These are phyloP conservation scores for Xerophyta viscosa DNA, from an alignment of 106 monocot genomes.

Conservation along the genomic window DNA sequence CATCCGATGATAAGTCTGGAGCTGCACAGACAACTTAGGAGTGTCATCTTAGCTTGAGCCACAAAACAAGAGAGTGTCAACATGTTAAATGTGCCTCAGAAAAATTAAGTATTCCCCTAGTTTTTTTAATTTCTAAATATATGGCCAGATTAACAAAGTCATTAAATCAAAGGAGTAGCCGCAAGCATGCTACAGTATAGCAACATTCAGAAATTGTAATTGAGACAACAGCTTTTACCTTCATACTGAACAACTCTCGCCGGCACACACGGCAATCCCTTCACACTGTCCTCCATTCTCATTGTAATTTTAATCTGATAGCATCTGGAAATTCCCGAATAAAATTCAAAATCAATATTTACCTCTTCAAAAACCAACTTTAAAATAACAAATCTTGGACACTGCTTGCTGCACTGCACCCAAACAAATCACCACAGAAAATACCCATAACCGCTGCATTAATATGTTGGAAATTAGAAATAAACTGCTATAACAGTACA, in stretches of 20 bases:
- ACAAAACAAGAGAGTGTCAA: neutral
- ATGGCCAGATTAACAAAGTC: no score
- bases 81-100: neutral
- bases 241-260: constrained; percentile 96
- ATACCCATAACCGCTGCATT: neutral
- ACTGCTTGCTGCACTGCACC: no score
- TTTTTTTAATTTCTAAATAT: neutral
- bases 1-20: constrained; percentile 64
- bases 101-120: no score
- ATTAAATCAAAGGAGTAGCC: no score
- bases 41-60: constrained; percentile 23
- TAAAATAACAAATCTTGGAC: no score
- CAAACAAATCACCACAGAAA: no score
- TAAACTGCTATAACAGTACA: neutral
- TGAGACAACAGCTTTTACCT: constrained; percentile 37
- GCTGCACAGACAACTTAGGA: constrained; percentile 65
- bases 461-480: neutral
- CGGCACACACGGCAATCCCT: constrained; percentile 41
- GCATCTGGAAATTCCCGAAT: constrained; percentile 84
- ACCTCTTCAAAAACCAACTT: no score
- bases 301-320: constrained; percentile 75
- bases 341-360: no score
- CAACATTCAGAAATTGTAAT: neutral
- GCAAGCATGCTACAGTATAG: neutral
- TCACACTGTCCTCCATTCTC: constrained; percentile 60